These are phyloP conservation scores for Backusella parvicylindrica DNA, from an alignment of 192 early-diverging fungal genomes.

Conservation along the genomic window DNA sequence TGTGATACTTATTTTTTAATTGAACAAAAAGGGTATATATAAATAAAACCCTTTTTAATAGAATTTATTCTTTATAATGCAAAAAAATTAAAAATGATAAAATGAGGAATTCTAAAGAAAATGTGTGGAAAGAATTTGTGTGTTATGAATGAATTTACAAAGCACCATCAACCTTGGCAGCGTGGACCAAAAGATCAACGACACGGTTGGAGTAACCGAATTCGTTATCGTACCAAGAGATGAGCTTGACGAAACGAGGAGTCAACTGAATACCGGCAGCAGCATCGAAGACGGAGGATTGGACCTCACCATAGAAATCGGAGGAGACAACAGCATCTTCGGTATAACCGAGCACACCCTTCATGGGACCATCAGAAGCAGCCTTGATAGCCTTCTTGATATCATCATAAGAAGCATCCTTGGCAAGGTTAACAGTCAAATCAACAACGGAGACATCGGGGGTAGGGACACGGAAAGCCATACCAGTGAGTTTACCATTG, in stretches of 20 bases:
- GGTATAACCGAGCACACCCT: constrained; percentile 93
- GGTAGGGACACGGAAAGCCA: constrained; percentile 95
- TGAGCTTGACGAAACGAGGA: constrained; percentile 93
- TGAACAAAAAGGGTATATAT: constrained; percentile 5
- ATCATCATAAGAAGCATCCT: constrained; percentile 87
- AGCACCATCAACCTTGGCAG: constrained; percentile 44
- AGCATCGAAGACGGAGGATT: constrained; percentile 94
- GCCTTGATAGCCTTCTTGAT: constrained; percentile 91
- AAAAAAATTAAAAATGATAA: neutral
- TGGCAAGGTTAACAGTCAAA: constrained; percentile 88
- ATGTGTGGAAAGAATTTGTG: neutral
- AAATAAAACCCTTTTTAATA: neutral
- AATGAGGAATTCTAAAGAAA: neutral
- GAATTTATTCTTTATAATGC: neutral
- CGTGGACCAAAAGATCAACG: constrained; percentile 78
- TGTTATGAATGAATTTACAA: constrained; percentile 13
- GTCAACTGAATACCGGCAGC: constrained; percentile 95
- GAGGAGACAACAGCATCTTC: constrained; percentile 95
- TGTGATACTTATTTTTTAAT: neutral
- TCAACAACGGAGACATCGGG: constrained; percentile 98
- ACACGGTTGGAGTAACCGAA: constrained; percentile 89
- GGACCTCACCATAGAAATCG: constrained; percentile 91
- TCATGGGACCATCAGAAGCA: constrained; percentile 70
- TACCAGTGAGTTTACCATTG: constrained; percentile 86
- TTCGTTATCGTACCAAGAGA: constrained; percentile 92